A percentile compares a stretch with the other conserved stretches of the same genome.
Evolutionary conservation across 164 flowering plant species (phyloP).

Genomic region (Echeveria elegans): DNA sequence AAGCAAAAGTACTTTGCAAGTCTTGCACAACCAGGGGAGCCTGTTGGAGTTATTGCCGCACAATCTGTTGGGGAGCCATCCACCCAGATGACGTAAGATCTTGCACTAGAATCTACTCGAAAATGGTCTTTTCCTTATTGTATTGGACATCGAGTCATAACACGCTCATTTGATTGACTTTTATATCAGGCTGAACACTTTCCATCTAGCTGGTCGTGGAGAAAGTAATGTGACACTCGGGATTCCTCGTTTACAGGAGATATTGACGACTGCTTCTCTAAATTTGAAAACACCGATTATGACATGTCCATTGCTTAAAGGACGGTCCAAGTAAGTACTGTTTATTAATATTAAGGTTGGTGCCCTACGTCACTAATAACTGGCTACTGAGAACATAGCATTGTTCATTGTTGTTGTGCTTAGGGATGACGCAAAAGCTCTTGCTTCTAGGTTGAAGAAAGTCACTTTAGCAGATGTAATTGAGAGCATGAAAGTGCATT

Average conservation of each 20-base stretch:
- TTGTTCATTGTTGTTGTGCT: slow-evolving; percentile 16
- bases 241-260: slow-evolving; percentile 95
- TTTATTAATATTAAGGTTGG: neutral
- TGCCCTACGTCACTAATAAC: neutral
- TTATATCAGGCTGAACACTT: slow-evolving; percentile 76
- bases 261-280: slow-evolving; percentile 73
- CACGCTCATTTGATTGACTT: neutral
- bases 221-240: slow-evolving; percentile 98
- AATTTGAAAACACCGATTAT: slow-evolving; percentile 75
- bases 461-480: slow-evolving; percentile 63
- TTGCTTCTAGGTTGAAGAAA: slow-evolving; percentile 63
- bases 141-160: neutral
- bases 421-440: slow-evolving; percentile 56
- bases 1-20: slow-evolving; percentile 61
- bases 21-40: slow-evolving; percentile 94
- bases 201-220: slow-evolving; percentile 96
- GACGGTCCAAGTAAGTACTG: slow-evolving; percentile 47
- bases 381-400: neutral
- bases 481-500: slow-evolving; percentile 59
- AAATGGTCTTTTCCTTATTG: neutral
- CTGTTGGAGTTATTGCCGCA: slow-evolving; percentile 94
- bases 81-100: slow-evolving; percentile 94
- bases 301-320: slow-evolving; percentile 62
- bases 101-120: neutral
- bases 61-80: slow-evolving; percentile 98